A percentile compares a stretch with the other conserved stretches of the same genome.
Conservation (phyloP, 1,284 basidiomycete species). For the Gymnopus androsaceus region DNA sequence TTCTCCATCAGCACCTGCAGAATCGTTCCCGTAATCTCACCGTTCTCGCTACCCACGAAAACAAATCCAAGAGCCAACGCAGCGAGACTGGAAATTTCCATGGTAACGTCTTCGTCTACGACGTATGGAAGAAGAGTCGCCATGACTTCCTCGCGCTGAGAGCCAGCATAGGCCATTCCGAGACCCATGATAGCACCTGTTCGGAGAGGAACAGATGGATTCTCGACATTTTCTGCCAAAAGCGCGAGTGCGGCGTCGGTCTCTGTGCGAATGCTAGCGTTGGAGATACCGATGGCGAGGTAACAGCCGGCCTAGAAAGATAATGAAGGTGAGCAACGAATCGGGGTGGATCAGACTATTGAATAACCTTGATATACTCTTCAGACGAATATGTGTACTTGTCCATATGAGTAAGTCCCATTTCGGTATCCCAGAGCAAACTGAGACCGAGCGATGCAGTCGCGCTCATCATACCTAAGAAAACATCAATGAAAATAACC, state of each 20-base stretch:
- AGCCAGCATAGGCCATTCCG: constrained; percentile 93
- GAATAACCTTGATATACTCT: constrained; percentile 87
- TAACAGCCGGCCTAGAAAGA: constrained; percentile 80
- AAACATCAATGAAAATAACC: neutral
- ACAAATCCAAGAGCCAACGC: constrained; percentile 92
- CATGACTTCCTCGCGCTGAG: constrained; percentile 88
- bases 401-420: constrained; percentile 93
- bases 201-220: constrained; percentile 83
- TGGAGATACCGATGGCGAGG: constrained; percentile 92
- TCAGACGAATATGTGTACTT: constrained; percentile 97
- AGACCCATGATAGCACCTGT: constrained; percentile 89
- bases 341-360: neutral
- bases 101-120: constrained; percentile 79
- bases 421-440: constrained; percentile 95
- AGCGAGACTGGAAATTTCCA: constrained; percentile 89
- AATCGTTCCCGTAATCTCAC: constrained; percentile 89
- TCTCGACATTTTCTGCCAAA: constrained; percentile 89
- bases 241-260: constrained; percentile 93
- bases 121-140: constrained; percentile 78
- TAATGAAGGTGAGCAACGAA: neutral
- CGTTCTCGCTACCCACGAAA: constrained; percentile 94
- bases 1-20: constrained; percentile 93
- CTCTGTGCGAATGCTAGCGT: constrained; percentile 89
- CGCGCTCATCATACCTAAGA: constrained; percentile 91
- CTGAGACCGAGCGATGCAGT: constrained; percentile 93